phyloP scores from a whole-genome alignment of 2,329 filamentous ascomycete genomes.

The Paecilomyces fulvus region DNA sequence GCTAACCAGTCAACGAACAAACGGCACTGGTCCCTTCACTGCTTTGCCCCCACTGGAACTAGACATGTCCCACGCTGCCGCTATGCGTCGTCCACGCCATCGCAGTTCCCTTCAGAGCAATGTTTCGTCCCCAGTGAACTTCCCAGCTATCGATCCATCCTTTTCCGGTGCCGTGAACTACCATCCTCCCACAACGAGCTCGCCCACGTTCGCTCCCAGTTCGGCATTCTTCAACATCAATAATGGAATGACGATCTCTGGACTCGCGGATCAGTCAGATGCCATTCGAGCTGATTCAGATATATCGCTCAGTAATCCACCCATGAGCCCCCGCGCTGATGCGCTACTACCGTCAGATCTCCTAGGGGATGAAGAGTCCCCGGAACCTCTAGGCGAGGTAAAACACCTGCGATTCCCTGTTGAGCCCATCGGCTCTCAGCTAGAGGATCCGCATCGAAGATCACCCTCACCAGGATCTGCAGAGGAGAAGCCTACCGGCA shows the following conservation, averaged over 20 bases:
- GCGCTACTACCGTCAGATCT: constrained; percentile 54
- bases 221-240: constrained; percentile 54
- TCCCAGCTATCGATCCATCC: constrained; percentile 29
- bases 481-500: constrained; percentile 33
- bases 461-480: constrained; percentile 39
- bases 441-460: constrained; percentile 26
- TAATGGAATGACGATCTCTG: constrained; percentile 53
- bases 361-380: constrained; percentile 46
- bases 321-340: constrained; percentile 57
- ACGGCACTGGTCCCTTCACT: constrained; percentile 30
- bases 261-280: constrained; percentile 31
- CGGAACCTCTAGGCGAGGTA: constrained; percentile 24
- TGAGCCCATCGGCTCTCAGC: constrained; percentile 19
- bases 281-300: constrained; percentile 45
- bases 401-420: constrained; percentile 21
- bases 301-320: constrained; percentile 47
- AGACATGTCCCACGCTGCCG: constrained; percentile 30
- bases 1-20: constrained; percentile 31
- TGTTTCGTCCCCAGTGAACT: constrained; percentile 38
- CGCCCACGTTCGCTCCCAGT: constrained; percentile 43
- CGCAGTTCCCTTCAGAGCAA: constrained; percentile 40
- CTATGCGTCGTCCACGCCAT: constrained; percentile 37
- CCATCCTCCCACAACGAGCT: constrained; percentile 41
- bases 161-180: constrained; percentile 37
- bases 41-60: constrained; percentile 34